Evolutionary conservation across 495 filamentous ascomycete species (phyloP).

Genomic region (Penicillium atrosanguineum): DNA sequence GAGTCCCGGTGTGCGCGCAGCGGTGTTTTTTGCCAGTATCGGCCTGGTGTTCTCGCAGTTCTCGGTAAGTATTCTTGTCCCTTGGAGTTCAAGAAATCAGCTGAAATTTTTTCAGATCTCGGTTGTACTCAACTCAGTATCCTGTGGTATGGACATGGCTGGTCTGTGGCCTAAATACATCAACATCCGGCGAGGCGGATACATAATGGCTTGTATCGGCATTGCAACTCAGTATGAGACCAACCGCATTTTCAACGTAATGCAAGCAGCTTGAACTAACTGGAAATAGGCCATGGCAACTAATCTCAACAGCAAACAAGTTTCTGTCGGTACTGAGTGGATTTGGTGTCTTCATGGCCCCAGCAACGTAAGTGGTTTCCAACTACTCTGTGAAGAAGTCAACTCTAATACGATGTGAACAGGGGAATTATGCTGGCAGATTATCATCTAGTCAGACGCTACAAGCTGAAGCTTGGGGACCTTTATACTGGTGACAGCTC

Average conservation of each 20-base stretch:
- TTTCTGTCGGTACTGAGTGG: slow-evolving; percentile 43
- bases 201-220: slow-evolving; percentile 3
- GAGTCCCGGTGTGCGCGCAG: slow-evolving; percentile 1
- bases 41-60: neutral
- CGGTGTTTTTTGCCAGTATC: neutral
- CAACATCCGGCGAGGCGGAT: slow-evolving; percentile 47
- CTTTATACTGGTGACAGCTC: slow-evolving; percentile 17
- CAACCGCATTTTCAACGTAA: neutral
- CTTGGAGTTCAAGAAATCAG: neutral
- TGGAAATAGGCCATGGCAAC: slow-evolving; percentile 41
- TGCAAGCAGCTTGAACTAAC: neutral
- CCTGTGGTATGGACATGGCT: slow-evolving; percentile 33
- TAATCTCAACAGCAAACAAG: slow-evolving; percentile 40
- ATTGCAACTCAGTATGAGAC: neutral
- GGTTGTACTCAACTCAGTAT: slow-evolving; percentile 5
- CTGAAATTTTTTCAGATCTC: neutral
- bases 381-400: neutral
- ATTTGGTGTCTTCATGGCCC: slow-evolving; percentile 44
- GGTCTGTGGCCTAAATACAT: slow-evolving; percentile 48
- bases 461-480: slow-evolving; percentile 16
- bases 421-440: neutral
- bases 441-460: neutral
- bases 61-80: neutral
- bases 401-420: neutral
- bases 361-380: slow-evolving; percentile 26